Evolutionary conservation across 306 rosid genomes (phyloP).

Genomic region (Gastrolobium villosum): DNA sequence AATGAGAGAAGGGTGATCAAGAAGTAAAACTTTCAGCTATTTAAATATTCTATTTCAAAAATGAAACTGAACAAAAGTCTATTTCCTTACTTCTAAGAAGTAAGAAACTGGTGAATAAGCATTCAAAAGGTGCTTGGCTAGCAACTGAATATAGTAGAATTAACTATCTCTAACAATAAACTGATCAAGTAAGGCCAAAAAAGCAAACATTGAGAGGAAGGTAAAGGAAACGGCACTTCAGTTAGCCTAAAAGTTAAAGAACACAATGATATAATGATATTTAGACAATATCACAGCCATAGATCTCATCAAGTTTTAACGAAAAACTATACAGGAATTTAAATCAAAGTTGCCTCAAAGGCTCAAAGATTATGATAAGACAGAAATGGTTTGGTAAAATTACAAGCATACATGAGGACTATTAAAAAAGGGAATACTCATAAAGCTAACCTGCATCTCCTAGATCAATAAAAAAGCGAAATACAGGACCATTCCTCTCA

Average conservation of each 20-base stretch:
- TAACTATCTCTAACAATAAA: conserved; percentile 4
- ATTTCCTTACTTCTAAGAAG: conserved; percentile 1
- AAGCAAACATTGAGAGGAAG: conserved; percentile 5
- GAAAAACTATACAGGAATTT: conserved; percentile 4
- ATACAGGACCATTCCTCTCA: conserved; percentile 91
- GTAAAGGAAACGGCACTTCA: not conserved
- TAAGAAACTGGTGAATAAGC: not conserved
- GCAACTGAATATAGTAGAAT: conserved; percentile 19
- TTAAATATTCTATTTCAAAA: conserved; percentile 11
- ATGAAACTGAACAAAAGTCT: conserved; percentile 11
- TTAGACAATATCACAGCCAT: conserved; percentile 25
- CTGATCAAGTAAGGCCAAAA: conserved; percentile 11
- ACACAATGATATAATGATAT: not conserved
- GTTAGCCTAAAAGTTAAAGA: conserved; percentile 2
- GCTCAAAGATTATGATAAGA: conserved; percentile 14
- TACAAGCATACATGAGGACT: conserved; percentile 25
- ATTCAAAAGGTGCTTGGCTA: conserved; percentile 38
- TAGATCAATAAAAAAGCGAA: conserved; percentile 95
- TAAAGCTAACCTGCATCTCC: conserved; percentile 92
- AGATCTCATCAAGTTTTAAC: conserved; percentile 17
- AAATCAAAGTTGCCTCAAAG: conserved; percentile 13
- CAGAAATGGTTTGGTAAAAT: not conserved
- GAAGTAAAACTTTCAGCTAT: conserved; percentile 2
- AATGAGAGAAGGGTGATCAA: conserved; percentile 1
- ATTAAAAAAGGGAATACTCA: not conserved